phyloP scores from a whole-genome alignment of 176 grass and related monocot genomes.

The Rhynchospora tenuis region DNA sequence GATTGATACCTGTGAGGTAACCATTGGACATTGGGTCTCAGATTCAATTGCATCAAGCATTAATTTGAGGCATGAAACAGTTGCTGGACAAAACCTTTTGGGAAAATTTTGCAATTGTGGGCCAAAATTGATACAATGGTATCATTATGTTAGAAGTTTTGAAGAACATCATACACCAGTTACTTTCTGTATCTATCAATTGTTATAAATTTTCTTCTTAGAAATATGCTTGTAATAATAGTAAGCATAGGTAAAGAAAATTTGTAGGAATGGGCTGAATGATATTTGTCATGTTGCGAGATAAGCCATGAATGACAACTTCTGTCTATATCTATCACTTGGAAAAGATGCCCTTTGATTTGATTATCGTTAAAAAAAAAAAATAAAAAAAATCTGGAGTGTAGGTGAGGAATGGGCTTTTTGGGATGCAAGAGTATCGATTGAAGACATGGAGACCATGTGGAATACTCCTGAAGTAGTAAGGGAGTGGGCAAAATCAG shows the following conservation, averaged over 20 bases:
- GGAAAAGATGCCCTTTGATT: neutral
- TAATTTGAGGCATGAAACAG: neutral
- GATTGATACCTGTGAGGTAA: neutral
- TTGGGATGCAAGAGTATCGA: conserved; percentile 83
- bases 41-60: neutral
- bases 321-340: neutral
- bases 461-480: conserved; percentile 74
- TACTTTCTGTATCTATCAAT: neutral
- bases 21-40: neutral
- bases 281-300: neutral
- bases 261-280: neutral
- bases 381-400: neutral
- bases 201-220: neutral
- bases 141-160: neutral
- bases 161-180: neutral
- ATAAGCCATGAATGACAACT: neutral
- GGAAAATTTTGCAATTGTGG: neutral
- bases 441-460: conserved; percentile 67
- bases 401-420: conserved; percentile 56
- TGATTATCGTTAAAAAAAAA: conserved; percentile 5
- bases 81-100: neutral
- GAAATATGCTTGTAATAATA: neutral
- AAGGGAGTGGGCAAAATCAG: conserved; percentile 87
- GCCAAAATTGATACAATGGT: neutral
- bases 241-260: neutral